phyloP scores from a whole-genome alignment of 1,284 basidiomycete genomes.

The Ustilago vetiveriae region DNA sequence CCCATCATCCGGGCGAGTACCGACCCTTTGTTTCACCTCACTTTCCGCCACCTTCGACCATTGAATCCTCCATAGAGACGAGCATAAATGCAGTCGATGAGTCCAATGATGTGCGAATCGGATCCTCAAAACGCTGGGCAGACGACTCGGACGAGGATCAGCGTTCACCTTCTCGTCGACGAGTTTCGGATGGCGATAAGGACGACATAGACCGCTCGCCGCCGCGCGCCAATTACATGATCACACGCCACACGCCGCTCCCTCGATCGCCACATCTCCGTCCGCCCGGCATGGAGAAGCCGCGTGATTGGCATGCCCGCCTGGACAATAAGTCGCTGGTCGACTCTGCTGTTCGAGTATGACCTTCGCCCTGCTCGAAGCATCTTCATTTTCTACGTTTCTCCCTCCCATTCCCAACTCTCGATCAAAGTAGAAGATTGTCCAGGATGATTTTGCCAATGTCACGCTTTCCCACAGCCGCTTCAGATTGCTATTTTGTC shows the following conservation, averaged over 20 bases:
- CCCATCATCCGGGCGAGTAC: slow-evolving; percentile 4
- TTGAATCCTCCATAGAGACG: not conserved
- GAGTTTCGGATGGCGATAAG: slow-evolving; percentile 35
- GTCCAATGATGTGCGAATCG: not conserved
- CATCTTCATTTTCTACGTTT: no score
- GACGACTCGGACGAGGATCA: slow-evolving; percentile 28
- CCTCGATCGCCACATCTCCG: slow-evolving; percentile 9
- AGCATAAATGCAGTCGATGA: not conserved
- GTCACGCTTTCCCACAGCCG: no score
- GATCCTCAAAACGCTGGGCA: slow-evolving; percentile 25
- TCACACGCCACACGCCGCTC: slow-evolving; percentile 10
- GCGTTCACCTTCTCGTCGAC: slow-evolving; percentile 18
- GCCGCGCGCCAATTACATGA: slow-evolving; percentile 14
- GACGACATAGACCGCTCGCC: slow-evolving; percentile 25
- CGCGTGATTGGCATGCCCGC: slow-evolving; percentile 34
- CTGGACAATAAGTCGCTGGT: slow-evolving; percentile 36
- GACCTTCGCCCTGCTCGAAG: not conserved
- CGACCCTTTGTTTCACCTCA: slow-evolving; percentile 7
- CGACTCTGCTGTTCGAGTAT: slow-evolving; percentile 28
- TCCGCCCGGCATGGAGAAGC: slow-evolving; percentile 15
- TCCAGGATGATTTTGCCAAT: no score
- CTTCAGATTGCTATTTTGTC: not conserved
- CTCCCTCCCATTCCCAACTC: no score
- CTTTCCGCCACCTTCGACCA: slow-evolving; percentile 1
- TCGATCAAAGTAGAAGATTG: no score